A percentile compares a stretch with the other conserved stretches of the same genome.
These are phyloP conservation scores for Clonostachys solani DNA, from an alignment of 2,329 filamentous ascomycete genomes.

Conservation along the genomic window DNA sequence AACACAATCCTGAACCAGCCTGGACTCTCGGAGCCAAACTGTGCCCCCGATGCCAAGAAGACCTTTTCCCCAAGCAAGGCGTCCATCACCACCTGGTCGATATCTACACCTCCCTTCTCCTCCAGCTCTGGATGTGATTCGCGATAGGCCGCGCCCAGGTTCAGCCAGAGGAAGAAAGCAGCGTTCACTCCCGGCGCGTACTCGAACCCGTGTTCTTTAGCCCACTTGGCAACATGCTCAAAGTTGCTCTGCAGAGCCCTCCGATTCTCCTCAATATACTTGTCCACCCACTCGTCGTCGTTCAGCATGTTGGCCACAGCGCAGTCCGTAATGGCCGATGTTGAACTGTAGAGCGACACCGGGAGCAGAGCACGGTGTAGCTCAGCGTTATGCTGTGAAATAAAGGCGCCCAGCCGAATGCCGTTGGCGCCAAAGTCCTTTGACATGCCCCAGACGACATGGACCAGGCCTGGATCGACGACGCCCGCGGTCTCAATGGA, in stretches of 20 bases:
- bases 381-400: slow-evolving; percentile 37
- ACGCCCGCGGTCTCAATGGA: slow-evolving; percentile 33
- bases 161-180: slow-evolving; percentile 51
- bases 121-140: slow-evolving; percentile 4
- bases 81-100: slow-evolving; percentile 17
- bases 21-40: slow-evolving; percentile 28
- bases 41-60: slow-evolving; percentile 27
- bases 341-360: slow-evolving; percentile 34
- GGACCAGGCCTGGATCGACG: slow-evolving; percentile 44
- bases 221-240: slow-evolving; percentile 24
- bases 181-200: slow-evolving; percentile 44
- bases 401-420: slow-evolving; percentile 43
- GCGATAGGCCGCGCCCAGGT: slow-evolving; percentile 30
- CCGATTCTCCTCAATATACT: slow-evolving; percentile 38
- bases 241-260: slow-evolving; percentile 31
- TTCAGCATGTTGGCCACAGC: slow-evolving; percentile 34
- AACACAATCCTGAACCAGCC: slow-evolving; percentile 35
- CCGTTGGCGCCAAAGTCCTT: slow-evolving; percentile 56
- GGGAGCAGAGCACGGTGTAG: slow-evolving; percentile 29
- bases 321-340: slow-evolving; percentile 37
- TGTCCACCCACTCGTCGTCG: slow-evolving; percentile 34
- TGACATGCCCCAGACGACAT: slow-evolving; percentile 42
- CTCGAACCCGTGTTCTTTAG: slow-evolving; percentile 31
- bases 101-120: slow-evolving; percentile 6
- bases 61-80: slow-evolving; percentile 20